Evolutionary conservation across 164 flowering plant genomes (phyloP).

Genomic region (Liriodendron chinense): DNA sequence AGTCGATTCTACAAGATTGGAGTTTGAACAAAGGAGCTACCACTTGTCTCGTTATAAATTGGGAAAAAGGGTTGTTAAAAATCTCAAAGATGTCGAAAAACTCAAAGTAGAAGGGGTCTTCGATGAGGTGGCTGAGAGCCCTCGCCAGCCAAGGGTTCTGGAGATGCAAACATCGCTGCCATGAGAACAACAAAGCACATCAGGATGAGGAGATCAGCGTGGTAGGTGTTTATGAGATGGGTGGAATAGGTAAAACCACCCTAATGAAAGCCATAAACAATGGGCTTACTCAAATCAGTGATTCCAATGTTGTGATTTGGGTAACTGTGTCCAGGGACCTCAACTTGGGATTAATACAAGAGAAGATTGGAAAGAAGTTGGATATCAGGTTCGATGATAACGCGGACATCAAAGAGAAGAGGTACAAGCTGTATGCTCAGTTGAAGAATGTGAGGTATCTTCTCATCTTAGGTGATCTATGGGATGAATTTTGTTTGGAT

Average conservation of each 20-base stretch:
- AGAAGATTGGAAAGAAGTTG: no score
- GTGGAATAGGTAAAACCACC: background rate
- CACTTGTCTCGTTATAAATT: slow-evolving; percentile 12
- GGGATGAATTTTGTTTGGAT: background rate
- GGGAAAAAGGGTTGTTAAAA: slow-evolving; percentile 9
- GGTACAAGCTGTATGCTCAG: no score
- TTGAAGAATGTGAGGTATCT: background rate
- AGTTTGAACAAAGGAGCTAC: background rate
- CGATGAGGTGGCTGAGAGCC: background rate
- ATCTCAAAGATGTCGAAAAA: background rate
- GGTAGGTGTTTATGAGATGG: background rate
- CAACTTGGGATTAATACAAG: no score
- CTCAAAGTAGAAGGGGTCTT: background rate
- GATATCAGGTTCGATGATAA: no score
- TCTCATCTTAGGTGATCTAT: background rate
- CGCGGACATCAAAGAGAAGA: background rate
- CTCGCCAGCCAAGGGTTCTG: background rate
- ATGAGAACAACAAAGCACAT: background rate
- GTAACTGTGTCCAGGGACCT: background rate
- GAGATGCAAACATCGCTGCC: background rate
- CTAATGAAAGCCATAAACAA: background rate
- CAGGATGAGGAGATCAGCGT: background rate
- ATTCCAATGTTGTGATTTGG: background rate
- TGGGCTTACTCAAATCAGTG: background rate
- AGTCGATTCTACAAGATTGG: background rate